A percentile compares a stretch with the other conserved stretches of the same genome.
Conservation (phyloP, 495 filamentous ascomycete genomes). For the Hypomontagnella submonticulosa region DNA sequence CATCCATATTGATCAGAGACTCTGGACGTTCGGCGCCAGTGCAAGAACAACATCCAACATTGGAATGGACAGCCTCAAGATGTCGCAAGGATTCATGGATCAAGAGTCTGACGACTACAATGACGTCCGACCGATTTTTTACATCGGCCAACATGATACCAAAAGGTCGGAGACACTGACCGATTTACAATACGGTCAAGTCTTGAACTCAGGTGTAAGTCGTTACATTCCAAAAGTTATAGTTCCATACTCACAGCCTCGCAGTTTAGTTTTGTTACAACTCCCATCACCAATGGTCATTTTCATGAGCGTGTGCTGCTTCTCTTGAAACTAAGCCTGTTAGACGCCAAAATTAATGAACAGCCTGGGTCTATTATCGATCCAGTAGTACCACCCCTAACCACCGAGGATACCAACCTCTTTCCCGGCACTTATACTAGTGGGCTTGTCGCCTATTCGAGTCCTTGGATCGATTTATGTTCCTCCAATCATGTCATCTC, state of each 20-base stretch:
- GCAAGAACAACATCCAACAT: constrained; percentile 1
- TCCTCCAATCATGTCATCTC: constrained; percentile 84
- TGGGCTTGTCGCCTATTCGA: constrained; percentile 76
- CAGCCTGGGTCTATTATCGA: constrained; percentile 44
- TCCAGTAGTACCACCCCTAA: constrained; percentile 75
- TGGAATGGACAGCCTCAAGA: constrained; percentile 42
- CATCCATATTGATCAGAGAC: background rate
- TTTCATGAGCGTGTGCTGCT: constrained; percentile 81
- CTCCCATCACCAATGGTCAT: constrained; percentile 82
- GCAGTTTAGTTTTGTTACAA: constrained; percentile 94
- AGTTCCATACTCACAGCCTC: constrained; percentile 17
- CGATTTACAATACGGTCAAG: constrained; percentile 70
- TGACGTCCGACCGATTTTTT: constrained; percentile 69
- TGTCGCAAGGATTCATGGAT: constrained; percentile 56
- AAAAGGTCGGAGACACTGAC: constrained; percentile 70
- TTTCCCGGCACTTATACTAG: constrained; percentile 76
- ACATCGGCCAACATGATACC: constrained; percentile 86
- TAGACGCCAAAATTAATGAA: constrained; percentile 40
- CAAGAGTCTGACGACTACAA: constrained; percentile 63
- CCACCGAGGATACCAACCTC: constrained; percentile 76
- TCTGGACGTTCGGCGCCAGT: background rate
- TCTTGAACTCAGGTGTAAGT: constrained; percentile 72
- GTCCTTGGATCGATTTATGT: constrained; percentile 90
- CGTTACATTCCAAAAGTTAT: background rate
- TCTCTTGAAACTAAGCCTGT: constrained; percentile 68